phyloP scores from a whole-genome alignment of 1,284 basidiomycete genomes.

The Hypsizygus ulmarius region DNA sequence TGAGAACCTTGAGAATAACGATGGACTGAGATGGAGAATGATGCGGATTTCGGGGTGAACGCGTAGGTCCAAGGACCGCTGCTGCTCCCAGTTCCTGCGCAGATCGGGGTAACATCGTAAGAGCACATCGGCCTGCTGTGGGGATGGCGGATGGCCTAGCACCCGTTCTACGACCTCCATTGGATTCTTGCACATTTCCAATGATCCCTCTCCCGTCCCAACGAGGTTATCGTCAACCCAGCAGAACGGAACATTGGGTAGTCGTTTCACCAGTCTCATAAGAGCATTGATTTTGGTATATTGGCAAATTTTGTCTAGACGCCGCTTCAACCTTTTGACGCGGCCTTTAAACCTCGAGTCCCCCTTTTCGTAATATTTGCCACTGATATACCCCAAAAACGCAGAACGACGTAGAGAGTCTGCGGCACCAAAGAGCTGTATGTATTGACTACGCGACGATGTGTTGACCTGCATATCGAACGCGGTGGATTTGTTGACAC shows the following conservation, averaged over 20 bases:
- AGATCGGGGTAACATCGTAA: background rate
- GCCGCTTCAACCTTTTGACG: background rate
- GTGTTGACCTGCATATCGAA: no score
- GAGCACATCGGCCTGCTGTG: no score
- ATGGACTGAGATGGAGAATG: background rate
- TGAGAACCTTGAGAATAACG: no score
- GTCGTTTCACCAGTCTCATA: background rate
- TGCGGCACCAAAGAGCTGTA: no score
- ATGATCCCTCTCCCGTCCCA: background rate
- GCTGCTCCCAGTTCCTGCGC: background rate
- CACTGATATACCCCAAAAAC: no score
- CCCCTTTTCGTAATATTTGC: no score
- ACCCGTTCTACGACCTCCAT: no score
- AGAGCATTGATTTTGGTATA: background rate
- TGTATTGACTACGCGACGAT: no score
- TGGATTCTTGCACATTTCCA: background rate
- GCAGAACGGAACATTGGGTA: background rate
- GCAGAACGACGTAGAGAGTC: no score
- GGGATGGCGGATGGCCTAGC: no score
- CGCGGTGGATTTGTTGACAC: no score
- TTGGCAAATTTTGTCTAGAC: constrained; percentile 1
- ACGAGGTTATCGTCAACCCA: background rate
- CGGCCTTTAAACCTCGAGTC: background rate
- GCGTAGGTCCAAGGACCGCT: background rate
- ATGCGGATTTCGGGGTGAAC: background rate